Base-by-base conservation (phyloP, 495 filamentous ascomycete genomes). In the Talaromyces stipitatus region DNA sequence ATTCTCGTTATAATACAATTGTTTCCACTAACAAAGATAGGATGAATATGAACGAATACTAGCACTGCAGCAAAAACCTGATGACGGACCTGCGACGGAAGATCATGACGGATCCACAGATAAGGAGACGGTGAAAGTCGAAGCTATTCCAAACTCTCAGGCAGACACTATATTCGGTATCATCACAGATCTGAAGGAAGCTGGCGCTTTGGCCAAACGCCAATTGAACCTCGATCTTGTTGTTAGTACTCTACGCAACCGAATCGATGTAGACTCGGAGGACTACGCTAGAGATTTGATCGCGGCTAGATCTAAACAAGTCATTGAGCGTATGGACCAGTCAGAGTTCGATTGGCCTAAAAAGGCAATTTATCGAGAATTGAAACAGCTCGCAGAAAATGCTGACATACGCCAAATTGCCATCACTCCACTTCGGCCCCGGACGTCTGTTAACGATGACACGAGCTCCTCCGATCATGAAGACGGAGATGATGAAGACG, bases 341-440 rank as follows among this genome's bases (percentile, higher is more conserved):
- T 58, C 66, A 6, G 63, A 60, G 16, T 73, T 74, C 33, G 69
- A 68, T 55, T 78, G 74, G 74, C 69, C 71, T 30, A 70, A 69
- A 52, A 75, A 74, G 57, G 74, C 66, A 18, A 76, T 78, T 12
- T 72, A 78, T 50, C 69, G 74, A 22, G 74, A 78, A 54, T 62
- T 78, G 26, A 74, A 66, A 32, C 56, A 72, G 18, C 64, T 63
- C 1, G 57, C 66, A 23, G 60, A 66, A 16, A 65, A 68, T 58
- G 41, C 24, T 14, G 38, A 53, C 3, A 56, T 58, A 6, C 57
- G 57, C 3, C 60, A 69, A 16, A 53, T 68, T 5, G 59, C 67
- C 16, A 60, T 74, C 2, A 78, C 66, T 16, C 74, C 73, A 1
- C 52, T 78, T 23, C 65, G 68, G 47, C 62, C 66, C 48, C 66